Percentiles rank a stretch among this genome's conserved stretches.
These are phyloP conservation scores for Abelmoschus esculentus DNA, from an alignment of 345 rosid species.

Conservation along the genomic window DNA sequence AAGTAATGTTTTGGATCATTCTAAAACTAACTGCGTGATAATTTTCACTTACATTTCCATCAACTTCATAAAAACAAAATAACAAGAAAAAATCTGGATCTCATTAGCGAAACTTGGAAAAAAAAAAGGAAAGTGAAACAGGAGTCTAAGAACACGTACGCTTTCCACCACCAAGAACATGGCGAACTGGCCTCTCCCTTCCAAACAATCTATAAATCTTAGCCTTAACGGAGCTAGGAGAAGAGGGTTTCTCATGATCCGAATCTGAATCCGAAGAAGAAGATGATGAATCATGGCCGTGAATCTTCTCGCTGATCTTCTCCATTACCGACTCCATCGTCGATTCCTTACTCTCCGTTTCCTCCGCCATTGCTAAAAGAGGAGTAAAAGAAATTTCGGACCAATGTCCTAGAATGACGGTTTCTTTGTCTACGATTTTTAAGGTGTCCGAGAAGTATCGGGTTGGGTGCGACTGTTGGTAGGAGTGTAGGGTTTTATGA, in stretches of 20 bases:
- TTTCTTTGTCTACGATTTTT: not conserved
- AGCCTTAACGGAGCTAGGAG: constrained; percentile 44
- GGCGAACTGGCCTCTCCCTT: constrained; percentile 65
- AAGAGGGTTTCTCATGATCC: constrained; percentile 40
- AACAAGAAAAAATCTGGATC: too few relatives aligned
- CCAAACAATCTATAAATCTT: constrained; percentile 75
- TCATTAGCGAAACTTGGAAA: too few relatives aligned
- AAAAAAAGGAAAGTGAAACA: not conserved
- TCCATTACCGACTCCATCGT: constrained; percentile 31
- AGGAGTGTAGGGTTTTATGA: not conserved
- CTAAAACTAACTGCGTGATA: too few relatives aligned
- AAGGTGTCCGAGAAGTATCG: not conserved
- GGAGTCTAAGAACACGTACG: constrained; percentile 28
- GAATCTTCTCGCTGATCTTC: constrained; percentile 43
- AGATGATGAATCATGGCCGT: constrained; percentile 39
- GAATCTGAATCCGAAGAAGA: constrained; percentile 15
- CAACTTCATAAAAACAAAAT: too few relatives aligned
- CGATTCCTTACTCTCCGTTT: constrained; percentile 28
- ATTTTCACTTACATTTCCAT: too few relatives aligned
- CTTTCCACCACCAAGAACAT: constrained; percentile 81
- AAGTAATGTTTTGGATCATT: too few relatives aligned
- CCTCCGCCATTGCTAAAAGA: constrained; percentile 33
- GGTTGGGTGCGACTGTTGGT: not conserved
- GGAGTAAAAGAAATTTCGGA: not conserved
- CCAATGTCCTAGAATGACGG: not conserved